These are phyloP conservation scores for Rubia tinctorum DNA, from an alignment of 305 asterid species.

Conservation along the genomic window DNA sequence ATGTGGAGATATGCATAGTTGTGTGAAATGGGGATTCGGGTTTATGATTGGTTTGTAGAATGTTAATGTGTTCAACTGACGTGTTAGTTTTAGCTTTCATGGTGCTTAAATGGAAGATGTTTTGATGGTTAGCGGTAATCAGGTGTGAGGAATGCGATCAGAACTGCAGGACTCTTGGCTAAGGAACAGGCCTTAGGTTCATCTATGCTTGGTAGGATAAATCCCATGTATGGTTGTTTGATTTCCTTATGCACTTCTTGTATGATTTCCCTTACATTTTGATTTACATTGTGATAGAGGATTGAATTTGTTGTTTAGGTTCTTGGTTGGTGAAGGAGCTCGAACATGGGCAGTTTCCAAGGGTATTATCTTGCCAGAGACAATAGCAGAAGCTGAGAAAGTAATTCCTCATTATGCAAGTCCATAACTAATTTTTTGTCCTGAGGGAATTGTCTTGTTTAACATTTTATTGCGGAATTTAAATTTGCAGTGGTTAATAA, in stretches of 20 bases:
- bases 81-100: slow-evolving; percentile 5
- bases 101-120: slow-evolving; percentile 13
- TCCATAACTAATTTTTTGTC: not conserved
- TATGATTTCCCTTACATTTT: not conserved
- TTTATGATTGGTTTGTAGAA: not conserved
- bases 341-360: slow-evolving; percentile 79
- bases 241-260: not conserved
- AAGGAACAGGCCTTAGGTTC: slow-evolving; percentile 85
- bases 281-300: not conserved
- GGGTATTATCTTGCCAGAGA: slow-evolving; percentile 46
- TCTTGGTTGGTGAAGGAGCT: slow-evolving; percentile 95
- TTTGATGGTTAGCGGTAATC: slow-evolving; percentile 63
- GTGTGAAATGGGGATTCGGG: not conserved
- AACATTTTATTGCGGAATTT: not conserved
- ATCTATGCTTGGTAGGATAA: slow-evolving; percentile 80
- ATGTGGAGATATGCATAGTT: not conserved
- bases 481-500: slow-evolving; percentile 73
- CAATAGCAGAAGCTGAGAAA: slow-evolving; percentile 48
- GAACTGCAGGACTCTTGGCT: slow-evolving; percentile 71
- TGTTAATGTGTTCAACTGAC: not conserved
- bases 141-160: slow-evolving; percentile 93
- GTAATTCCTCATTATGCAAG: slow-evolving; percentile 30
- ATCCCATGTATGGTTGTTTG: slow-evolving; percentile 67
- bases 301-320: slow-evolving; percentile 37
- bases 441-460: not conserved